Evolutionary conservation across 2,329 filamentous ascomycete genomes (phyloP), one percentile per base, ranked within the genome.

Genomic region (Dendryphion nanum): DNA sequence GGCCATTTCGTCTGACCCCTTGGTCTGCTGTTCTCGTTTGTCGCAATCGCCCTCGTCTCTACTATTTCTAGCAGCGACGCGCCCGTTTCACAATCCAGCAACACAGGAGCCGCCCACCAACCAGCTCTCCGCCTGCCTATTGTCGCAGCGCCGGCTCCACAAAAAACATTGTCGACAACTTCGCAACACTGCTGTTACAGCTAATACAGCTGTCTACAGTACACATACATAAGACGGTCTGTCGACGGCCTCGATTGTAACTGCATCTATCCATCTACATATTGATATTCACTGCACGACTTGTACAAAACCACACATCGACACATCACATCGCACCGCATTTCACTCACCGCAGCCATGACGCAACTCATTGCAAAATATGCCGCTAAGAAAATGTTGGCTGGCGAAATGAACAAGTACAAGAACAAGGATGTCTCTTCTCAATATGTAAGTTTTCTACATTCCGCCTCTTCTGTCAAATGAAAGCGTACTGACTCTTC

Each of bases 331-430:
- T 37, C 38, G 45, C 10, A 26, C 23, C 2, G 10, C 23, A 26
- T 8, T 26, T n/a, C n/a, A 26, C 23, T 10, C 29, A 49, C 45
- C 48, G 42, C 49, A 49, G 51, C n/a, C 54, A 75, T 75, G 72
- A 67, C 72, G 31, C 57, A 59, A 37, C 51, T 60, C 34, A 60
- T 74, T 21, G 71, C 66, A 40, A 75, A 75, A 48, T 73, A 69
- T 53, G 72, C 71, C 6, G 71, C 71, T 29, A 71, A 72, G 57
- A 73, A 74, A 63, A 58, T 75, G 47, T 59, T 75, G 42, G 52
- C 59, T 31, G 68, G 64, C 44, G 67, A 75, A 50, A 68, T 74
- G 68, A 61, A 67, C 41, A 68, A 74, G 47, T 74, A 74, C 55
- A 60, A 66, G 48, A 42, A 44, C 48, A 74, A 74, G 57, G 60